Evolutionary conservation across 345 rosid species (phyloP).

Genomic region (Cardamine resedifolia): DNA sequence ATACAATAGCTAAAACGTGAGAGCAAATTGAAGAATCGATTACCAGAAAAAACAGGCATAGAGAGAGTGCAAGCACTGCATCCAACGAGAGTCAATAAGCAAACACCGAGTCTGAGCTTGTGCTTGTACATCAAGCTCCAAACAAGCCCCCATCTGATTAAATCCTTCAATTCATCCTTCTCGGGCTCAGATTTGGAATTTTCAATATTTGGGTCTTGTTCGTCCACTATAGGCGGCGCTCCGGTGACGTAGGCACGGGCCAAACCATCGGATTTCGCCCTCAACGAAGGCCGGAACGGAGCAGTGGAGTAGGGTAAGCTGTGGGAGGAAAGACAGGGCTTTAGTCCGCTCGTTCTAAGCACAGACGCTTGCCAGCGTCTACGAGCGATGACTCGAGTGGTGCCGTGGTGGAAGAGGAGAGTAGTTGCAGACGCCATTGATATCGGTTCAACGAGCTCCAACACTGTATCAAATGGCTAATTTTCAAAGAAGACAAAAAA

Average conservation of each 20-base stretch:
- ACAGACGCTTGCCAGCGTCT: conserved; percentile 22
- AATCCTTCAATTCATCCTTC: conserved; percentile 42
- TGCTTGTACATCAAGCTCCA: conserved; percentile 62
- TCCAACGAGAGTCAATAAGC: conserved; percentile 58
- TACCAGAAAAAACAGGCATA: conserved; percentile 89
- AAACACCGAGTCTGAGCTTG: conserved; percentile 54
- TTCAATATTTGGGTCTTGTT: conserved; percentile 50
- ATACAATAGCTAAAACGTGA: background rate
- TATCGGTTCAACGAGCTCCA: background rate
- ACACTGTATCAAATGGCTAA: background rate
- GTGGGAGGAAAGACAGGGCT: conserved; percentile 24
- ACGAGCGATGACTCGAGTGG: conserved; percentile 34
- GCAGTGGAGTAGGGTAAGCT: conserved; percentile 37
- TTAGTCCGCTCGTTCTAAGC: background rate
- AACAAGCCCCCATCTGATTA: conserved; percentile 64
- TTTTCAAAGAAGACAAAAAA: too few species aligned
- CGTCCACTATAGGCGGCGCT: conserved; percentile 62
- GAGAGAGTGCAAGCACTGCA: conserved; percentile 84
- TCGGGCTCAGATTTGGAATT: conserved; percentile 34
- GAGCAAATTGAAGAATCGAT: background rate
- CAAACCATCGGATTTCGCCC: conserved; percentile 33
- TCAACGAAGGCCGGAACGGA: conserved; percentile 33
- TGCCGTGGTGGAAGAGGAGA: conserved; percentile 42
- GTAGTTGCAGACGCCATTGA: conserved; percentile 45
- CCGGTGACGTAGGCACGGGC: conserved; percentile 71